Evolutionary conservation across 192 early-diverging fungal genomes (phyloP), one percentile per base, ranked within the genome.

Genomic region (Spizellomyces punctatus): DNA sequence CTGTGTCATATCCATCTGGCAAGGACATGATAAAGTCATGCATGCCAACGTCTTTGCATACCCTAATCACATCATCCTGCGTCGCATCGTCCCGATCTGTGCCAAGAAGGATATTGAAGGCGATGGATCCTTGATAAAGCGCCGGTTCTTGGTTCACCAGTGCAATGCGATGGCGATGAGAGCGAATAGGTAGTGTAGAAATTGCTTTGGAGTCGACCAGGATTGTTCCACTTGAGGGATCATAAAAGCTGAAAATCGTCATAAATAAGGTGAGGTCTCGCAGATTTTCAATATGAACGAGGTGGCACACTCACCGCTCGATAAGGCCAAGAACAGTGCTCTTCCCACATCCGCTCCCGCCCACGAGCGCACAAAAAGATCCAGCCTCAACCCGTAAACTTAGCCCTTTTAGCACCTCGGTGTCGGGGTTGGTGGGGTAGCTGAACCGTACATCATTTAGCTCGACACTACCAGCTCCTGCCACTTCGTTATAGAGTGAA

Each of bases 81-180:
- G 90, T 88, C 10, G 90, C 89, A 52, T 59, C 45, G 78, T 78
- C 66, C n/a, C 46, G 17, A 55, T 36, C 27, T 71, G 44, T 8
- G 69, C 21, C 41, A 94, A n/a, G 17, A 8, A 82, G 83, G 56
- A 98, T 93, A 82, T 98, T 98, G 19, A 95, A 94, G 19, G 83
- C 83, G 68, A 97, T 92, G 27, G 89, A 83, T 75, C 91, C 79
- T 76, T 93, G 91, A 70, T 96, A 95, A 41, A 97, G 74, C 19
- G 92, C 86, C 4, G 95, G 95, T 81, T 97, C 95, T 74, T 98
- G 95, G 22, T 89, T 89, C 6, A 98, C 95, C 10, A 96, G 74
- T 6, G 92, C 90, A 83, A 95, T 77, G 64, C 87, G 85, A n/a
- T 68, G 47, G 52, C 95, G 87, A 27, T 94, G 72, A 75, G 85